A percentile compares a stretch with the other conserved stretches of the same genome.
These are phyloP conservation scores for Drosera spatulata DNA, from an alignment of 179 eudicot species.

Conservation along the genomic window DNA sequence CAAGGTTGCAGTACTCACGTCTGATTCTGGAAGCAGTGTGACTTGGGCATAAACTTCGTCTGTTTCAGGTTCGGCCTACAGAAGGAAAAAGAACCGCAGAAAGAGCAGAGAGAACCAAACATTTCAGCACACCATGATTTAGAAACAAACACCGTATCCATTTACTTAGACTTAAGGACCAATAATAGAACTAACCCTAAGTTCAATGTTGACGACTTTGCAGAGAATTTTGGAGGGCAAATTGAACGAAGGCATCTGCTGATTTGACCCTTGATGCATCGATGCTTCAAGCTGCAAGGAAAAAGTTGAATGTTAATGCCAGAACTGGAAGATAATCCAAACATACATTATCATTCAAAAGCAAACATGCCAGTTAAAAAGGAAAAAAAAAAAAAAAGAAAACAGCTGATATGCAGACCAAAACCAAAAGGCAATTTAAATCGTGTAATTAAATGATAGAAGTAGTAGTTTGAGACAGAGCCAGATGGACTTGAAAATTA, in stretches of 20 bases:
- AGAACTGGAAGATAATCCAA: no score
- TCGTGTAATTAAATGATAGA: no score
- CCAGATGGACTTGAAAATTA: no score
- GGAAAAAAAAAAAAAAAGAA: no score
- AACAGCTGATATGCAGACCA: no score
- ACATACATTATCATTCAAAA: background rate
- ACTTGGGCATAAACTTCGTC: conserved; percentile 27
- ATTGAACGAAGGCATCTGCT: conserved; percentile 78
- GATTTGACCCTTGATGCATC: conserved; percentile 67
- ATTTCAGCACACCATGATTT: background rate
- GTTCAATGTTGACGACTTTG: conserved; percentile 66
- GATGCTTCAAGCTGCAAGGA: conserved; percentile 87
- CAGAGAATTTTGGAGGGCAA: conserved; percentile 85
- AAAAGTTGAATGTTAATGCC: background rate
- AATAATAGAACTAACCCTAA: conserved; percentile 41
- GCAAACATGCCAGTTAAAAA: background rate
- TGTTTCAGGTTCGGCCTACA: conserved; percentile 87
- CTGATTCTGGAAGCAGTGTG: conserved; percentile 61
- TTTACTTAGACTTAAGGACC: background rate
- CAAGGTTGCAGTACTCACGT: conserved; percentile 36
- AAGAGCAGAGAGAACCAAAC: background rate
- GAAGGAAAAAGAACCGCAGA: conserved; percentile 8
- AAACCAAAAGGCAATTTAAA: no score
- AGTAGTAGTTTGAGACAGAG: no score
- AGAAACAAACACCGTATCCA: background rate